A percentile compares a stretch with the other conserved stretches of the same genome.
phyloP scores from a whole-genome alignment of 2,329 filamentous ascomycete species.

The Passalora sequoiae region DNA sequence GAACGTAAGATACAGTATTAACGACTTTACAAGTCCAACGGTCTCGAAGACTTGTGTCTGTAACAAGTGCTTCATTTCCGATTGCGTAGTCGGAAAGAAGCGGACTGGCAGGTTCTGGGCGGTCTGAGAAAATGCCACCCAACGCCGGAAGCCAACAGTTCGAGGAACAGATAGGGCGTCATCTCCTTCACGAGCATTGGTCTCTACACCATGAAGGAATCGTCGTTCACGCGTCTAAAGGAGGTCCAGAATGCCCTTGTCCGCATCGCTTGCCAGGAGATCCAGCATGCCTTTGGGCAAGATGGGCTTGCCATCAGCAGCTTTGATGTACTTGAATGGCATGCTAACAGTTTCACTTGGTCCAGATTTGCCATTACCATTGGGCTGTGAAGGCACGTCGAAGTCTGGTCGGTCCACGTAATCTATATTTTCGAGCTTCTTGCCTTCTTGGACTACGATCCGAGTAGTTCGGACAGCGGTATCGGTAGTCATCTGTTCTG shows the following conservation, averaged over 20 bases:
- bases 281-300: conserved; percentile 98
- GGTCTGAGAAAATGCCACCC: too few species aligned
- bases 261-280: conserved; percentile 85
- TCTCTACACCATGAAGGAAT: not conserved
- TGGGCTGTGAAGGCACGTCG: conserved; percentile 59
- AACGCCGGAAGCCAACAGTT: too few species aligned
- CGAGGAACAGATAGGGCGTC: too few species aligned
- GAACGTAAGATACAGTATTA: too few species aligned
- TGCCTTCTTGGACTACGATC: conserved; percentile 76
- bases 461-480: conserved; percentile 92
- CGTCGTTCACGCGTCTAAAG: conserved; percentile 39
- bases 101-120: not conserved
- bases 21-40: too few species aligned
- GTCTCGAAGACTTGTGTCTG: too few species aligned
- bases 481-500: conserved; percentile 97
- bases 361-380: conserved; percentile 36
- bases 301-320: conserved; percentile 65
- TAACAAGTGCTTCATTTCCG: too few species aligned
- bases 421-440: conserved; percentile 68
- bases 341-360: conserved; percentile 86
- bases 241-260: conserved; percentile 84
- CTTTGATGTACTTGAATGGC: conserved; percentile 93
- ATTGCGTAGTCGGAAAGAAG: not conserved
- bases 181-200: too few species aligned
- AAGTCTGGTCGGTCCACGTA: conserved; percentile 88